These are phyloP conservation scores for Pichia thaimueangensis DNA, from an alignment of 805 yeast genomes.

Conservation along the genomic window DNA sequence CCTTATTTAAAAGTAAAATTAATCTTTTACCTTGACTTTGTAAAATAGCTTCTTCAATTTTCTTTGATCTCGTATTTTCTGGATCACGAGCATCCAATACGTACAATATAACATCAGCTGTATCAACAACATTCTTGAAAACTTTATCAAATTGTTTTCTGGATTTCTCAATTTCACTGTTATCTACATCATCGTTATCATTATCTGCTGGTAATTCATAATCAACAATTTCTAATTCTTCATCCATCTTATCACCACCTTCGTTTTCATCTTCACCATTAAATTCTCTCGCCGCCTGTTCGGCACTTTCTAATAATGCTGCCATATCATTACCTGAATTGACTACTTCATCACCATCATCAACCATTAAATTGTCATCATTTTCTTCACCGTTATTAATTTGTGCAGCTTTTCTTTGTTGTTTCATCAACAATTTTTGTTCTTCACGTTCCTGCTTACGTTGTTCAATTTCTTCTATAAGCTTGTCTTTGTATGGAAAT, in stretches of 20 bases:
- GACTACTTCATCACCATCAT: conserved; percentile 32
- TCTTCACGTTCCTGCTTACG: conserved; percentile 50
- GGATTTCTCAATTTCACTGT: conserved; percentile 58
- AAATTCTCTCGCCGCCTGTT: conserved; percentile 73
- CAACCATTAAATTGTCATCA: conserved; percentile 31
- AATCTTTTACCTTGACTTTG: conserved; percentile 77
- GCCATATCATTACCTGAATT: conserved; percentile 47
- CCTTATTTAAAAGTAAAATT: conserved; percentile 81
- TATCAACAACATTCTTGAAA: conserved; percentile 87
- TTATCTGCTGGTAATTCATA: conserved; percentile 39
- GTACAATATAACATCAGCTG: conserved; percentile 83
- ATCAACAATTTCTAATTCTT: conserved; percentile 46
- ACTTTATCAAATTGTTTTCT: conserved; percentile 91
- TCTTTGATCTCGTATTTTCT: conserved; percentile 85
- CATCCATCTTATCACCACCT: conserved; percentile 35
- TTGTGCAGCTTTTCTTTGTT: conserved; percentile 36
- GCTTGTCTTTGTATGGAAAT: conserved; percentile 88
- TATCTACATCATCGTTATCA: conserved; percentile 27
- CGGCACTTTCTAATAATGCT: conserved; percentile 87
- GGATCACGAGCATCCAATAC: conserved; percentile 98
- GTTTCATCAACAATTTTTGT: conserved; percentile 43
- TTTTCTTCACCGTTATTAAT: background rate
- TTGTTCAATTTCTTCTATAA: conserved; percentile 66
- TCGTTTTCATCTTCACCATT: conserved; percentile 46
- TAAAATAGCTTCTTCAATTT: conserved; percentile 84